Conservation (phyloP, 805 yeast genomes). For the Vanderwaltozyma tropicalis region DNA sequence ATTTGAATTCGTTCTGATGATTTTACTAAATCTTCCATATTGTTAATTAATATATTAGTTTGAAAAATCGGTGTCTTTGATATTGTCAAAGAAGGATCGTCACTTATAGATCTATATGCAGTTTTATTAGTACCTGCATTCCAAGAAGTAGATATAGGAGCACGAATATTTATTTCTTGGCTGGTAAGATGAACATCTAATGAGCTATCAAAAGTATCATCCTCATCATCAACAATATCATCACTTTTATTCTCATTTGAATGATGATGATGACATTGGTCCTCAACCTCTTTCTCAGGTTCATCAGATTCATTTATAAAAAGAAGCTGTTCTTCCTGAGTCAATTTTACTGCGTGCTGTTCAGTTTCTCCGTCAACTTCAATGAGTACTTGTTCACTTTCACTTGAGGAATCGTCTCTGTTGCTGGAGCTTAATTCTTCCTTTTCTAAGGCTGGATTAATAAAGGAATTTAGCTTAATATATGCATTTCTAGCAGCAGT, state of each 20-base stretch:
- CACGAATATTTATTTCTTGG: conserved; percentile 13
- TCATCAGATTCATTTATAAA: conserved; percentile 8
- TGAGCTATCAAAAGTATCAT: background rate
- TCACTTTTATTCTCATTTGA: no score
- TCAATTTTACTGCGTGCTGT: conserved; percentile 12
- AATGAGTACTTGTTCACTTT: conserved; percentile 9
- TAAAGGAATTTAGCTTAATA: background rate
- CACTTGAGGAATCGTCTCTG: background rate
- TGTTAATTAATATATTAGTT: background rate
- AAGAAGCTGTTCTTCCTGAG: conserved; percentile 12
- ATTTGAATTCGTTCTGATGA: no score
- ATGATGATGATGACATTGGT: no score
- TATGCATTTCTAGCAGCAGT: background rate
- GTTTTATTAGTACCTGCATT: background rate
- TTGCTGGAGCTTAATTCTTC: background rate
- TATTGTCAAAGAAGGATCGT: background rate
- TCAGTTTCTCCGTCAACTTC: conserved; percentile 16
- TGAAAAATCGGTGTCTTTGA: background rate
- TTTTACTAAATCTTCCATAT: background rate
- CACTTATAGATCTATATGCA: background rate
- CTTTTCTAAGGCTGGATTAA: background rate
- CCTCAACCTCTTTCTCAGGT: no score
- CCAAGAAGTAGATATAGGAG: conserved; percentile 2
- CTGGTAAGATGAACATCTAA: conserved; percentile 2
- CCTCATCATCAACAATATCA: background rate